Conservation (phyloP, 2,329 filamentous ascomycete species). For the Aspergillus neoniger region DNA sequence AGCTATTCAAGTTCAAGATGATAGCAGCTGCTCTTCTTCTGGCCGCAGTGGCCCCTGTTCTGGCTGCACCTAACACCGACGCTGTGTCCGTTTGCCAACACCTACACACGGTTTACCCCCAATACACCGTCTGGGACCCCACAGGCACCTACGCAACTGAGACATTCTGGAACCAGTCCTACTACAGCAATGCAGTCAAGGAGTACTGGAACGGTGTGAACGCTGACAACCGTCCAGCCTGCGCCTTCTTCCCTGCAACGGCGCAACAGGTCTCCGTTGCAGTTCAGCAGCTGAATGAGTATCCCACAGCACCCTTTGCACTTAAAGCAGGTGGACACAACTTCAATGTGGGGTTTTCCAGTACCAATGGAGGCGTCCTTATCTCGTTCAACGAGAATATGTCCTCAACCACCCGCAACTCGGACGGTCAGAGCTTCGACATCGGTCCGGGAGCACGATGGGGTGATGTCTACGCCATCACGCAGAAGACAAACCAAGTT, state of each 20-base stretch:
- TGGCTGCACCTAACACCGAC: neutral
- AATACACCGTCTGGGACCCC: conserved; percentile 8
- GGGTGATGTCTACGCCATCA: conserved; percentile 14
- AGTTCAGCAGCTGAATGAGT: conserved; percentile 12
- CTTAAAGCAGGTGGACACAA: conserved; percentile 16
- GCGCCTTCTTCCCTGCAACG: conserved; percentile 16
- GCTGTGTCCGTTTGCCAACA: conserved; percentile 2
- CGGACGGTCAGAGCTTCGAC: conserved; percentile 15
- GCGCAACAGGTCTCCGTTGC: conserved; percentile 12
- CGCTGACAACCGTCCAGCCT: conserved; percentile 12
- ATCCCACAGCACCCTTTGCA: conserved; percentile 5
- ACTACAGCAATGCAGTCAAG: conserved; percentile 4
- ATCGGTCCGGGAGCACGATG: conserved; percentile 17
- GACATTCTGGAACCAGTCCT: conserved; percentile 7
- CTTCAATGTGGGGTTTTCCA: conserved; percentile 15
- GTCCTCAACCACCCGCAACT: conserved; percentile 9
- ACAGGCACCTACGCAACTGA: neutral
- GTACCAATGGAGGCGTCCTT: conserved; percentile 9
- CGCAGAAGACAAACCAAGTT: conserved; percentile 14
- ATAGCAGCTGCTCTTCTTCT: neutral
- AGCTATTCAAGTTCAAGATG: neutral
- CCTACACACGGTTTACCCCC: neutral
- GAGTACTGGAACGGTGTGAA: conserved; percentile 18
- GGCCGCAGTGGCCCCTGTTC: neutral
- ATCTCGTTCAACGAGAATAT: conserved; percentile 17